Evolutionary conservation across 345 rosid species (phyloP).

Genomic region (Psidium friedrichsthalianum): DNA sequence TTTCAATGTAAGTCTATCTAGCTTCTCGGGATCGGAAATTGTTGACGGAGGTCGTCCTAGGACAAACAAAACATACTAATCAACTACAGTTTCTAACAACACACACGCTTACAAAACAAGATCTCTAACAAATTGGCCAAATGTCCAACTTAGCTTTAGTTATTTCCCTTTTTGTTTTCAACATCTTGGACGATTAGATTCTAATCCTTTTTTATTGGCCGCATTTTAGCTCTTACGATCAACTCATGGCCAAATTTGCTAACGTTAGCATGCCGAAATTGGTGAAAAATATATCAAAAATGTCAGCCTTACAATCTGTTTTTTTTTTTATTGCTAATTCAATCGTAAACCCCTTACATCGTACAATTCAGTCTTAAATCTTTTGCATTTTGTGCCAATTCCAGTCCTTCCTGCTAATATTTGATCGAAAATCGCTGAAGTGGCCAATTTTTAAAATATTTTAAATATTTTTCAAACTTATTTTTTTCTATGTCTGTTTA

Average conservation of each 20-base stretch:
- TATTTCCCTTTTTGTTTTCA: background rate
- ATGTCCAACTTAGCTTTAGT: background rate
- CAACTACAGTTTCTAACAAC: background rate
- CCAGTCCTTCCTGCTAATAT: no score
- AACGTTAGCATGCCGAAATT: no score
- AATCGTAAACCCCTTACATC: fast-evolving
- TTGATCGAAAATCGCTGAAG: no score
- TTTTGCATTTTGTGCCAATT: no score
- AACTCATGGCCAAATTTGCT: background rate
- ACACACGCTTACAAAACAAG: background rate
- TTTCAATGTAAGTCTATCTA: background rate
- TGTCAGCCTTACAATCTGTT: no score
- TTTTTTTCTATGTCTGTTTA: no score
- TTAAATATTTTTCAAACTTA: no score
- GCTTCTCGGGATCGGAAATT: fast-evolving
- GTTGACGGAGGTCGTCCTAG: no score
- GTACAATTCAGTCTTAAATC: no score
- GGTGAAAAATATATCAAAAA: no score
- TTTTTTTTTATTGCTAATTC: no score
- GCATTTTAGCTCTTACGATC: background rate
- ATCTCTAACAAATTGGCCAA: background rate
- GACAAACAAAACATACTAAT: background rate
- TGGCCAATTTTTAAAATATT: no score
- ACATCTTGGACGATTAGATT: background rate
- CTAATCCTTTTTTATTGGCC: background rate